Evolutionary conservation across 2,329 filamentous ascomycete species (phyloP).

Genomic region (Colletotrichum gigasporum): DNA sequence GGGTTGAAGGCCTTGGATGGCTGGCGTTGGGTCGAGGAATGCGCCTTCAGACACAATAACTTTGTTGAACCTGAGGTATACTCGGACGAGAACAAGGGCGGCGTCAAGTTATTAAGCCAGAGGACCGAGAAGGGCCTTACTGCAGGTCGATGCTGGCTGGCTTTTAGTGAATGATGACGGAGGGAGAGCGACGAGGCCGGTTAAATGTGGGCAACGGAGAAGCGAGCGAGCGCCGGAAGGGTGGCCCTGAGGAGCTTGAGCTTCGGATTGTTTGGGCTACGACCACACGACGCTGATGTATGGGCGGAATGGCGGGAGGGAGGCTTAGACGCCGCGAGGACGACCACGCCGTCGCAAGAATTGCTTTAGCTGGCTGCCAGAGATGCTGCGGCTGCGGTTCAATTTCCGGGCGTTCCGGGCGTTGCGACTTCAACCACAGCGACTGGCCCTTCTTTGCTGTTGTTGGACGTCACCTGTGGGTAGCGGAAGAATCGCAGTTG

Average conservation of each 20-base stretch:
- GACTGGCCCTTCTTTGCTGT: background rate
- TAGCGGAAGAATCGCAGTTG: background rate
- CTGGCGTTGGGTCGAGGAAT: conserved; percentile 8
- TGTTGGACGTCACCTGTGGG: background rate
- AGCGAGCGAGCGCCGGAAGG: background rate
- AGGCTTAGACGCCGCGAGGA: conserved; percentile 10
- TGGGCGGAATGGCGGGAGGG: background rate
- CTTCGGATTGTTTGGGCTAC: background rate
- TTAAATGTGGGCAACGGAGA: conserved; percentile 4
- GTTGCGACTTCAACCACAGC: background rate
- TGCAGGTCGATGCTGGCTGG: too few relatives aligned
- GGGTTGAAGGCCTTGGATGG: background rate
- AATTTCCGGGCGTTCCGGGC: conserved; percentile 24
- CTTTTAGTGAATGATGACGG: background rate
- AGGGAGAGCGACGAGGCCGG: background rate
- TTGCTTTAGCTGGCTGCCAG: background rate
- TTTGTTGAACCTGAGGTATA: background rate
- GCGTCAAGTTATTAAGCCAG: background rate
- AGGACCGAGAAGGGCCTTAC: background rate
- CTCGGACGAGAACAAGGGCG: background rate
- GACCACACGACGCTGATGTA: background rate
- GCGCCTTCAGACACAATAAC: background rate
- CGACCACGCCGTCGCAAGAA: conserved; percentile 3
- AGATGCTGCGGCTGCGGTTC: background rate
- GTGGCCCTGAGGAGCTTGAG: background rate